Conservation (phyloP, 768 basidiomycete genomes). For the Boletus rubroflammeus region DNA sequence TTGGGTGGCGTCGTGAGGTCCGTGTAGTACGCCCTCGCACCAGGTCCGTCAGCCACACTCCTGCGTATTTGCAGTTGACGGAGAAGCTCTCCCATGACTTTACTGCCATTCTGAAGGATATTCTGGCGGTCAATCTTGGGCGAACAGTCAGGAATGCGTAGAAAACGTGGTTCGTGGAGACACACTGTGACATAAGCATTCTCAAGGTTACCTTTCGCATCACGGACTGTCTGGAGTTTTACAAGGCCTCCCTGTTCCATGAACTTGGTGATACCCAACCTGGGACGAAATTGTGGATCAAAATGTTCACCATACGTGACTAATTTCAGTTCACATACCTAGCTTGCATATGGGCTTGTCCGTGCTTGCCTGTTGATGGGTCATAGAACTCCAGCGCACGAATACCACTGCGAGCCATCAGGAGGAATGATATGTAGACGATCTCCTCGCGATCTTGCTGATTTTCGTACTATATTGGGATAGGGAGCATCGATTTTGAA, state of each 20-base stretch:
- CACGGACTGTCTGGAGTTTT: slow-evolving; percentile 63
- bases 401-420: slow-evolving; percentile 84
- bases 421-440: slow-evolving; percentile 74
- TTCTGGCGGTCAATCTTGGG: slow-evolving; percentile 66
- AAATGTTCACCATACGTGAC: not conserved
- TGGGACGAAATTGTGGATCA: slow-evolving; percentile 24
- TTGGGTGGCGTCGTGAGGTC: slow-evolving; percentile 67
- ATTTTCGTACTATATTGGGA: slow-evolving; percentile 52
- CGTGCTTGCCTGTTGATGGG: slow-evolving; percentile 75
- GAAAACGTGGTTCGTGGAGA: slow-evolving; percentile 2
- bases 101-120: slow-evolving; percentile 61
- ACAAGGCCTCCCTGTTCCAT: slow-evolving; percentile 70
- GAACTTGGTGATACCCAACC: slow-evolving; percentile 80
- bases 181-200: slow-evolving; percentile 68
- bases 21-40: slow-evolving; percentile 78
- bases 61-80: slow-evolving; percentile 80
- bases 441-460: slow-evolving; percentile 71
- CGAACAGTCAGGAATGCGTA: not conserved
- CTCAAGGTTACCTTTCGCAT: slow-evolving; percentile 52
- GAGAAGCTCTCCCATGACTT: slow-evolving; percentile 69
- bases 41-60: slow-evolving; percentile 80
- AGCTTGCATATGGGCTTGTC: slow-evolving; percentile 90
- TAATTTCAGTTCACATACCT: slow-evolving; percentile 43
- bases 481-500: not conserved
- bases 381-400: slow-evolving; percentile 82